Conservation (phyloP, 106 monocot genomes). For the Dactylorhiza incarnata region DNA sequence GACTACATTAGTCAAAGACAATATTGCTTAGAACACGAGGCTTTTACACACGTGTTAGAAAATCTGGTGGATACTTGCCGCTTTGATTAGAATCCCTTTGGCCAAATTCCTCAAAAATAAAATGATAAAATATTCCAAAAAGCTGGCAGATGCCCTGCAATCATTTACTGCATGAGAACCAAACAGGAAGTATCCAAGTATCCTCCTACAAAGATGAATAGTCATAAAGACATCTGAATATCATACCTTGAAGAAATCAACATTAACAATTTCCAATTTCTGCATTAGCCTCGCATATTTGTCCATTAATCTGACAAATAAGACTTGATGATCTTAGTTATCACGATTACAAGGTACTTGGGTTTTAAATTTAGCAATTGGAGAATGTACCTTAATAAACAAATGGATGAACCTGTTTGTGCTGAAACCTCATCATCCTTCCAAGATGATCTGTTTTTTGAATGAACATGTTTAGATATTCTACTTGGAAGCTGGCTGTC, state of each 20-base stretch:
- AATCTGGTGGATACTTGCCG: slow-evolving; percentile 42
- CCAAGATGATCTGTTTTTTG: slow-evolving; percentile 34
- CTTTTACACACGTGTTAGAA: slow-evolving; percentile 33
- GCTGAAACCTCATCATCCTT: slow-evolving; percentile 71
- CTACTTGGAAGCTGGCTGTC: slow-evolving; percentile 97
- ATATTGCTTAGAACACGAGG: background rate
- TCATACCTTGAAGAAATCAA: slow-evolving; percentile 88
- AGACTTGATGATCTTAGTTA: background rate
- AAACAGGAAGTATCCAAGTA: slow-evolving; percentile 11
- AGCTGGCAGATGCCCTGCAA: slow-evolving; percentile 88
- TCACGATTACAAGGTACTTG: background rate
- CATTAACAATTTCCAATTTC: slow-evolving; percentile 86
- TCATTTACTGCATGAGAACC: slow-evolving; percentile 14
- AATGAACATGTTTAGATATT: slow-evolving; percentile 40
- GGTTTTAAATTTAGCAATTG: background rate
- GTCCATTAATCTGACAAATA: slow-evolving; percentile 83
- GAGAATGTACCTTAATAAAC: slow-evolving; percentile 60
- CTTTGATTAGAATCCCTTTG: slow-evolving; percentile 45
- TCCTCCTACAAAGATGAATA: background rate
- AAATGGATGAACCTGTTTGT: slow-evolving; percentile 91
- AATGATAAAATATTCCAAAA: slow-evolving; percentile 85
- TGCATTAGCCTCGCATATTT: slow-evolving; percentile 99
- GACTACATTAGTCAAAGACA: background rate
- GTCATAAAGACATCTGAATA: background rate
- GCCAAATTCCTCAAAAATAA: slow-evolving; percentile 82